A percentile compares a stretch with the other conserved stretches of the same genome.
phyloP scores from a whole-genome alignment of 2,329 filamentous ascomycete species.

The Phialophora verrucosa region DNA sequence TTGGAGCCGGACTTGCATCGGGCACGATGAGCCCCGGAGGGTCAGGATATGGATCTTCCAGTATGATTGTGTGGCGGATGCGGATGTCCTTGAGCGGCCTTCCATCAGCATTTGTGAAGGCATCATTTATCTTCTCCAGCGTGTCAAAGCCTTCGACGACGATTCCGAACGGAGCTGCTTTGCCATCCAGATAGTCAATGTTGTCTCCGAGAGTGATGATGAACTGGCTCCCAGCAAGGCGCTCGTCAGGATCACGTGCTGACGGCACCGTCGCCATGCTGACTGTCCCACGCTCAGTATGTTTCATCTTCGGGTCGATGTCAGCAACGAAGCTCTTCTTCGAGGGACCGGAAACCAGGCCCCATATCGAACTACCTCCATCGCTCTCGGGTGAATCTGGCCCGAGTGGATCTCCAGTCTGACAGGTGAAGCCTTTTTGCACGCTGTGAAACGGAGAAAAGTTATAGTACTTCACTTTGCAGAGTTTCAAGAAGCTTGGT shows the following conservation, averaged over 20 bases:
- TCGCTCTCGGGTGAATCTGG: slow-evolving; percentile 83
- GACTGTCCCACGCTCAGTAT: slow-evolving; percentile 86
- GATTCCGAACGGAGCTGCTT: slow-evolving; percentile 92
- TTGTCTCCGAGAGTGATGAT: slow-evolving; percentile 89
- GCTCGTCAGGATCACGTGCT: slow-evolving; percentile 75
- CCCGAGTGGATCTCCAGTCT: slow-evolving; percentile 92
- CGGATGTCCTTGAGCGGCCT: slow-evolving; percentile 92
- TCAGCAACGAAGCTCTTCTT: slow-evolving; percentile 82
- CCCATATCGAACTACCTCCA: slow-evolving; percentile 94
- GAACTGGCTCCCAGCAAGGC: slow-evolving; percentile 89
- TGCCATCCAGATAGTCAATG: slow-evolving; percentile 87
- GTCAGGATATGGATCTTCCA: slow-evolving; percentile 92
- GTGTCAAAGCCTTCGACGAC: slow-evolving; percentile 96
- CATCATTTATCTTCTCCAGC: slow-evolving; percentile 88
- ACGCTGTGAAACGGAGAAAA: slow-evolving; percentile 90
- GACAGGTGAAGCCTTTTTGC: slow-evolving; percentile 94
- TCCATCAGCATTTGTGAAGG: slow-evolving; percentile 84
- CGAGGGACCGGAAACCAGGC: slow-evolving; percentile 70
- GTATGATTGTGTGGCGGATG: slow-evolving; percentile 86
- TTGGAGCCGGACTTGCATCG: slow-evolving; percentile 77
- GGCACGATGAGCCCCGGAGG: slow-evolving; percentile 77
- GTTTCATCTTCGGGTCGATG: slow-evolving; percentile 85
- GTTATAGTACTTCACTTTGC: slow-evolving; percentile 99
- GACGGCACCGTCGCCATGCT: slow-evolving; percentile 94
- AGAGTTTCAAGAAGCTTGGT: slow-evolving; percentile 91